phyloP scores from a whole-genome alignment of 208 protist genomes.

The Strigomonas galati region DNA sequence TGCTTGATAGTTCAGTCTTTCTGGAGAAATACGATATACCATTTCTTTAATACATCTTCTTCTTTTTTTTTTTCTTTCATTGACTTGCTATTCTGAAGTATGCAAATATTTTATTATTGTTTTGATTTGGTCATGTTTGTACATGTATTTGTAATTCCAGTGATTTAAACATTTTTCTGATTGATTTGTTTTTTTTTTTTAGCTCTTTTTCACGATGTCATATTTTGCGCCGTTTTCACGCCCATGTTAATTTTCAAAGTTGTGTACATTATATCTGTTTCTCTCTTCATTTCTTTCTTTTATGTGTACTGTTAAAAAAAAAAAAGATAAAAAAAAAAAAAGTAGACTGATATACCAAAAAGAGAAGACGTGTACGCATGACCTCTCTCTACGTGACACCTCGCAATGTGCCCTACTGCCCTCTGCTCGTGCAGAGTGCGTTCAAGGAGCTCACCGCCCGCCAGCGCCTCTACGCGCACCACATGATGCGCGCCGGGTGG shows the following conservation, averaged over 20 bases:
- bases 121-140: neutral
- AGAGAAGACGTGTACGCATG: slow-evolving; percentile 10
- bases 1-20: too few species aligned
- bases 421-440: slow-evolving; percentile 52
- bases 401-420: slow-evolving; percentile 57
- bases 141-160: too few species aligned
- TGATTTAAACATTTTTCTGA: neutral
- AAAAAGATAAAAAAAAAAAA: slow-evolving; percentile 2
- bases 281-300: neutral
- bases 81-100: too few species aligned
- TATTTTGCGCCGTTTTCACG: too few species aligned
- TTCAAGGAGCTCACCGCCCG: slow-evolving; percentile 70
- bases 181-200: slow-evolving; percentile 7
- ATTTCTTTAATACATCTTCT: too few species aligned
- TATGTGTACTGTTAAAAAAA: neutral
- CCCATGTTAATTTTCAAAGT: too few species aligned
- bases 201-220: neutral
- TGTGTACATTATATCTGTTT: neutral
- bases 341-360: neutral
- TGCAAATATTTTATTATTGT: neutral
- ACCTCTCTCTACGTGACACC: slow-evolving; percentile 45
- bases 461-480: slow-evolving; percentile 82
- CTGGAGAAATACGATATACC: too few species aligned
- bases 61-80: too few species aligned
- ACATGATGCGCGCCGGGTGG: slow-evolving; percentile 65